Evolutionary conservation across 768 basidiomycete species (phyloP).

Genomic region (Suillus luteus): DNA sequence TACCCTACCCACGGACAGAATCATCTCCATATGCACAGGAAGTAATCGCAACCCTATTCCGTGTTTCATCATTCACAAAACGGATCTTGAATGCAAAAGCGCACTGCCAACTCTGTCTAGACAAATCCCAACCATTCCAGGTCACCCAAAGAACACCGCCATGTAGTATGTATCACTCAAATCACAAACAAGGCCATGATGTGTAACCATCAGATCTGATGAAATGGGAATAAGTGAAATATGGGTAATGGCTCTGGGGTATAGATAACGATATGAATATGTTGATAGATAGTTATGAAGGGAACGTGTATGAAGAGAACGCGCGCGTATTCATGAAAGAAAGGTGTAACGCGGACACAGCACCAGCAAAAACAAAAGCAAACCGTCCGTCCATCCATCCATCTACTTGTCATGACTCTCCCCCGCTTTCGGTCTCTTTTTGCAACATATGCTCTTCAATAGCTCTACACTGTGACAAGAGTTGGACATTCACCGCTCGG

Average conservation of each 20-base stretch:
- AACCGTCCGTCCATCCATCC: background rate
- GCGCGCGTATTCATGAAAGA: no score
- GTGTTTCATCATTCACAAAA: no score
- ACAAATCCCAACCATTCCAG: background rate
- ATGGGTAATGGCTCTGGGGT: slow-evolving; percentile 1
- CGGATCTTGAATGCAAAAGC: no score
- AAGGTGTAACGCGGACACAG: background rate
- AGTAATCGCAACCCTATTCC: no score
- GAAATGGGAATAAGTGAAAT: background rate
- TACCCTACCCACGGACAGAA: no score
- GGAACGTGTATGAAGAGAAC: background rate
- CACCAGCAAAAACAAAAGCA: background rate
- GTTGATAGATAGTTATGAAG: slow-evolving; percentile 4
- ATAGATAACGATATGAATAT: slow-evolving; percentile 9
- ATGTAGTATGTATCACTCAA: background rate
- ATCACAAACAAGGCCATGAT: background rate
- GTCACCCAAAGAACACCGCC: background rate
- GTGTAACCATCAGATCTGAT: background rate
- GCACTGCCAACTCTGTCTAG: no score
- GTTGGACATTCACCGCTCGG: slow-evolving; percentile 63
- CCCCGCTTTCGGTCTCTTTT: slow-evolving; percentile 14
- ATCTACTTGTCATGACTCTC: background rate
- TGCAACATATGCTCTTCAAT: slow-evolving; percentile 53
- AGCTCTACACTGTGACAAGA: slow-evolving; percentile 65
- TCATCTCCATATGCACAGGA: no score